These are phyloP conservation scores for Amphichorda felina DNA, from an alignment of 2,329 filamentous ascomycete genomes.

Conservation along the genomic window DNA sequence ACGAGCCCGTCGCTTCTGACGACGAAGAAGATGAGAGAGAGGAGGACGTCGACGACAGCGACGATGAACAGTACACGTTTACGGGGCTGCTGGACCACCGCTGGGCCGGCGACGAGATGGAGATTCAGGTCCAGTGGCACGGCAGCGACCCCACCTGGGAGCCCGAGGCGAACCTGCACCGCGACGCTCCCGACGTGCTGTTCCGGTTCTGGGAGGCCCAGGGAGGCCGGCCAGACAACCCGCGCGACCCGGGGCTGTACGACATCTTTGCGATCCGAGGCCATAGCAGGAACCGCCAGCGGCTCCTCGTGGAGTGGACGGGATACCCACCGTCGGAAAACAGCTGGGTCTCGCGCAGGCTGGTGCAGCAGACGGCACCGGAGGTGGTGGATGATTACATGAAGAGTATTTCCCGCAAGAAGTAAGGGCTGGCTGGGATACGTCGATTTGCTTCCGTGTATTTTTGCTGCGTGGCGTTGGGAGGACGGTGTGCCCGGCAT, in stretches of 20 bases:
- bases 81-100: constrained; percentile 10
- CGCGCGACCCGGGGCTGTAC: constrained; percentile 15
- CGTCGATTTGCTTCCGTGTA: too few relatives aligned
- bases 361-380: constrained; percentile 14
- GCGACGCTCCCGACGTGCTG: constrained; percentile 16
- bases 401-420: background rate
- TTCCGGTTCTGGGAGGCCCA: constrained; percentile 18
- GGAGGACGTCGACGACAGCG: background rate
- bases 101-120: constrained; percentile 14
- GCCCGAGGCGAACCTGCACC: constrained; percentile 18
- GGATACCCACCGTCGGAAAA: constrained; percentile 16
- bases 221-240: constrained; percentile 19
- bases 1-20: background rate
- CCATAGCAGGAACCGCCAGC: constrained; percentile 14
- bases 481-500: too few relatives aligned
- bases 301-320: constrained; percentile 22
- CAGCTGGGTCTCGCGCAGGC: constrained; percentile 15
- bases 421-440: background rate
- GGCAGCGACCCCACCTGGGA: constrained; percentile 19
- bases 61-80: background rate
- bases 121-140: constrained; percentile 19
- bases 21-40: background rate
- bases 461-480: too few relatives aligned
- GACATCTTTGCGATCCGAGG: constrained; percentile 19
- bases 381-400: constrained; percentile 14